Conservation (phyloP, 345 rosid genomes). For the Citrus cavaleriei region DNA sequence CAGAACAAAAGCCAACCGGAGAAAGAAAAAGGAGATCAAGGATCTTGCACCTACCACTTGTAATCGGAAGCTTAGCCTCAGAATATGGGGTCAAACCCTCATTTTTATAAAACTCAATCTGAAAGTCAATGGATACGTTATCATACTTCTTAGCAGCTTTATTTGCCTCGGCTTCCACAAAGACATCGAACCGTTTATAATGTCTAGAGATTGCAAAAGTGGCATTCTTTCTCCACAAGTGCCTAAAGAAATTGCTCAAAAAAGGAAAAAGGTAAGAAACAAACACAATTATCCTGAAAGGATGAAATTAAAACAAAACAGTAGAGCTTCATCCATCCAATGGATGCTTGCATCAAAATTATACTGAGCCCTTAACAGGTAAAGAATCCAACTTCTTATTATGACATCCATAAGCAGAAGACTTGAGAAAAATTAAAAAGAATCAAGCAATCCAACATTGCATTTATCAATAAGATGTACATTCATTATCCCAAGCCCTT, state of each 20-base stretch:
- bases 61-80: constrained; percentile 82
- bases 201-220: constrained; percentile 93
- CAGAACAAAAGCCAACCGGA: background rate
- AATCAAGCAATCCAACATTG: background rate
- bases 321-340: background rate
- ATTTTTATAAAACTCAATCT: constrained; percentile 78
- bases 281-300: background rate
- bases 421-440: background rate
- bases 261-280: background rate
- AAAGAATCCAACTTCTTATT: background rate
- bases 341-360: background rate
- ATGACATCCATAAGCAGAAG: background rate
- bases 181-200: constrained; percentile 84
- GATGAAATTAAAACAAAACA: background rate
- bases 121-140: constrained; percentile 85
- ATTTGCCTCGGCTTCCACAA: constrained; percentile 93
- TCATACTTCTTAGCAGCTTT: constrained; percentile 98
- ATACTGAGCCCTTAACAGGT: background rate
- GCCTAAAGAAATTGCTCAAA: constrained; percentile 50
- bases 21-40: background rate
- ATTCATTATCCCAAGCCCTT: background rate
- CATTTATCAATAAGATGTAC: background rate
- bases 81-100: constrained; percentile 93
- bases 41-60: constrained; percentile 59
- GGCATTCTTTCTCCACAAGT: constrained; percentile 95